Conservation (phyloP, 352 stramenopile genomes). For the Globisporangium viniferum region DNA sequence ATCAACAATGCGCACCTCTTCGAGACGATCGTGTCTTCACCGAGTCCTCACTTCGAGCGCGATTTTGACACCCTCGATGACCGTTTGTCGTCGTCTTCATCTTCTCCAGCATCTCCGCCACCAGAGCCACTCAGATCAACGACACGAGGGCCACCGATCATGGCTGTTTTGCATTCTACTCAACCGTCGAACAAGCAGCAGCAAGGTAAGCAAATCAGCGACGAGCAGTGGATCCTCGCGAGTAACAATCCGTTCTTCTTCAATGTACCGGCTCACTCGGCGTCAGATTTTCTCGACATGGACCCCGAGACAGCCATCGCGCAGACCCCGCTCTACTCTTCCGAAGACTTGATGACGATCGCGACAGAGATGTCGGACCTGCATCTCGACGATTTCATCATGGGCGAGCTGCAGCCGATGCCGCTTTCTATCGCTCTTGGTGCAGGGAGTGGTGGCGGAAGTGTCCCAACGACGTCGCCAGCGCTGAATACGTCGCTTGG, state of each 20-base stretch:
- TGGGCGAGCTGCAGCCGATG: constrained; percentile 25
- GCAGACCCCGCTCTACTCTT: constrained; percentile 56
- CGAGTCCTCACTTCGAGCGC: constrained; percentile 24
- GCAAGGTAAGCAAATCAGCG: constrained; percentile 17
- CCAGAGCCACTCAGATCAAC: not conserved
- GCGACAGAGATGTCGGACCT: constrained; percentile 59
- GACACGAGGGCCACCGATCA: not conserved
- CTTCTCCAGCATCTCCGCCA: not conserved
- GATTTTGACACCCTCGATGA: constrained; percentile 5
- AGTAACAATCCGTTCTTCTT: constrained; percentile 56
- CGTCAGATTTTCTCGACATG: constrained; percentile 46
- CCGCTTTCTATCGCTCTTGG: constrained; percentile 5
- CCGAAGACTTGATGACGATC: constrained; percentile 54
- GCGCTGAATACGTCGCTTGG: constrained; percentile 70
- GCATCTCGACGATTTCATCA: constrained; percentile 63
- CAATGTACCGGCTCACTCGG: constrained; percentile 13
- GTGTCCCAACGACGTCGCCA: not conserved
- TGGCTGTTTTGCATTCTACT: not conserved
- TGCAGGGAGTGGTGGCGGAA: constrained; percentile 8
- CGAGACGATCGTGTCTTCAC: constrained; percentile 38
- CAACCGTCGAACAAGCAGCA: not conserved
- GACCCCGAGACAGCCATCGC: constrained; percentile 67
- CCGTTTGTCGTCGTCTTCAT: not conserved
- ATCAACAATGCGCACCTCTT: constrained; percentile 58
- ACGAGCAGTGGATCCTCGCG: constrained; percentile 52